Percentiles rank a stretch among this genome's conserved stretches.
Conservation (phyloP, 2,329 filamentous ascomycete species). For the Cordyceps cicadae region DNA sequence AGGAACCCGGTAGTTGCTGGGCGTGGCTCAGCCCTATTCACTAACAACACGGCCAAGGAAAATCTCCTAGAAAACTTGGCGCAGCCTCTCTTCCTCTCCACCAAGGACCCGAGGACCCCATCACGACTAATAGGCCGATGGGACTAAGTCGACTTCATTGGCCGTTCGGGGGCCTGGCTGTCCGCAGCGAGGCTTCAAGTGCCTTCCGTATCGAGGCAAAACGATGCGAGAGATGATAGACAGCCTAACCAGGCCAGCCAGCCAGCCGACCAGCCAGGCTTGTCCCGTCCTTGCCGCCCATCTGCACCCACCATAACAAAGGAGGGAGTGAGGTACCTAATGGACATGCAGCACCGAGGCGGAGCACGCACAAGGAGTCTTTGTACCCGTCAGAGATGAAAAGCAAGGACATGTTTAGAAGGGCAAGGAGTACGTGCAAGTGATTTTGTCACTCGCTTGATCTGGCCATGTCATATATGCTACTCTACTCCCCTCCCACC, state of each 20-base stretch:
- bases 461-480: background rate
- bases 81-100: background rate
- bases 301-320: background rate
- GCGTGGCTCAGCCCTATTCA: constrained; percentile 10
- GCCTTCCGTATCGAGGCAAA: constrained; percentile 7
- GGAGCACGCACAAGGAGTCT: constrained; percentile 6
- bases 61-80: background rate
- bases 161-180: background rate
- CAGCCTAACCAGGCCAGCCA: background rate
- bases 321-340: background rate
- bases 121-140: background rate
- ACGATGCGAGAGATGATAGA: background rate
- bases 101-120: background rate
- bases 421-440: background rate
- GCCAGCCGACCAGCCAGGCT: background rate
- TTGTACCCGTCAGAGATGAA: constrained; percentile 8
- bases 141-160: background rate
- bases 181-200: constrained; percentile 2
- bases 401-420: background rate
- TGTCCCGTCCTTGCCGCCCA: background rate
- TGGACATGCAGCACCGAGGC: background rate
- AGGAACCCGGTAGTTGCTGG: background rate
- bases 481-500: background rate
- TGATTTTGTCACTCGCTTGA: constrained; percentile 1
- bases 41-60: background rate